phyloP scores from a whole-genome alignment of 2,329 filamentous ascomycete species.

The Plenodomus lindquistii region DNA sequence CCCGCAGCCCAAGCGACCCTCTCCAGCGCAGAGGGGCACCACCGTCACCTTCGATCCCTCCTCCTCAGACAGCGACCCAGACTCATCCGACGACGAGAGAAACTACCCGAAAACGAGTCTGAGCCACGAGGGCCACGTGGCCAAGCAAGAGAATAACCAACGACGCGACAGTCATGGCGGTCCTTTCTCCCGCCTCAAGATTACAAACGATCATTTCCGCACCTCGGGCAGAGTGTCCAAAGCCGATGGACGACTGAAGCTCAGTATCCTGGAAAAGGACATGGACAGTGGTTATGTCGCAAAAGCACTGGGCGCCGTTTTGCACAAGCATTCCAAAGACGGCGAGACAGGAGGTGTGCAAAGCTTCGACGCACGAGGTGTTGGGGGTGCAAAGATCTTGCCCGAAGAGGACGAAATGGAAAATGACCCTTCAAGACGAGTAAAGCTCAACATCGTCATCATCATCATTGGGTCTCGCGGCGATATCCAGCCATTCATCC shows the following conservation, averaged over 20 bases:
- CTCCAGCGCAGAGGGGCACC: constrained; percentile 19
- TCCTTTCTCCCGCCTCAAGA: constrained; percentile 59
- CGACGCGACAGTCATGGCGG: constrained; percentile 13
- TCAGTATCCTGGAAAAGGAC: constrained; percentile 69
- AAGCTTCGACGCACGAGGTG: constrained; percentile 11
- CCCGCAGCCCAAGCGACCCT: constrained; percentile 12
- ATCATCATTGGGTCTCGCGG: constrained; percentile 82
- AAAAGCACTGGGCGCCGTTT: constrained; percentile 69
- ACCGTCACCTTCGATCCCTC: constrained; percentile 40
- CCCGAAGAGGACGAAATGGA: constrained; percentile 43
- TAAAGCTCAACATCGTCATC: constrained; percentile 74
- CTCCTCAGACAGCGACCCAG: constrained; percentile 26
- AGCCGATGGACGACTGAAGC: constrained; percentile 70
- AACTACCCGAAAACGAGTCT: constrained; percentile 17
- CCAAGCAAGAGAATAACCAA: constrained; percentile 8
- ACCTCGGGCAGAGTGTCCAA: constrained; percentile 68
- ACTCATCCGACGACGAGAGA: constrained; percentile 33
- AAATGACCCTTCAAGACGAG: constrained; percentile 37
- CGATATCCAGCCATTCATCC: constrained; percentile 79
- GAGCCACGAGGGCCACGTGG: constrained; percentile 14
- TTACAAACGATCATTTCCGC: constrained; percentile 67
- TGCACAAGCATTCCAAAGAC: constrained; percentile 59
- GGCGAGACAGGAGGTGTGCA: constrained; percentile 35
- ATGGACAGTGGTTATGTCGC: constrained; percentile 72
- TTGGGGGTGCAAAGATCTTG: constrained; percentile 25